Evolutionary conservation across 495 filamentous ascomycete species (phyloP), one percentile per base, ranked within the genome.

Genomic region (Neurospora hispaniola): DNA sequence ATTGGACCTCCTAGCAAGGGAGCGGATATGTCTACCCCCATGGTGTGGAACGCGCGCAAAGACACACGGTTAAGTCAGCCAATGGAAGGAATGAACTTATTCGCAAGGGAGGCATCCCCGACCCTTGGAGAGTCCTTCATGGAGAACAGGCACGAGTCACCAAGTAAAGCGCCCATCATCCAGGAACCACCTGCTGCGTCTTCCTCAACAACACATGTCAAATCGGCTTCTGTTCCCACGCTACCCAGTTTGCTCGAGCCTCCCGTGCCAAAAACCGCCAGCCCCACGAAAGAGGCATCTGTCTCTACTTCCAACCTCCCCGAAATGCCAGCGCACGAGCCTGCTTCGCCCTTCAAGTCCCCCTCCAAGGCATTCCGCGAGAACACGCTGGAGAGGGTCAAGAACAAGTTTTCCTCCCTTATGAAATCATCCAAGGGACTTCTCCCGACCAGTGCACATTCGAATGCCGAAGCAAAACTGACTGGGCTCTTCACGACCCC

Each of bases 321-420:
- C n/a, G 75, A 78, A 3, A 79, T 82, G 42, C 76, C 81, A 20
- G 80, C 84, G 71, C 79, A 82, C 20, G 84, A 83, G 12, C 86
- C 89, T 38, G 89, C 89, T 8, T 93, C 91, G 11, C 91, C 93
- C 5, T 84, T 85, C 31, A 92, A 91, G 62, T 93, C 93, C 14
- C 93, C 93, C 18, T 84, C 86, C 9, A 88, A 88, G 72, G 87
- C 86, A 72, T 87, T 90, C 76, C 83, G 85, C 70, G 93, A 94
- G 73, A 94, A 91, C 66, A 92, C 93, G 7, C 80, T 97, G 39
- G 97, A 93, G 78, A 92, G 94, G 69, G 94, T 94, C 20, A 97
- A 96, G 82, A 91, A 89, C 75, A 94, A 92, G 79, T 82, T 97
- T 42, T 93, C 93, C 48, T 96, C 94, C 10, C 93, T 96, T 71